A percentile compares a stretch with the other conserved stretches of the same genome.
phyloP scores from a whole-genome alignment of 164 flowering plant genomes.

The Aristolochia californica region DNA sequence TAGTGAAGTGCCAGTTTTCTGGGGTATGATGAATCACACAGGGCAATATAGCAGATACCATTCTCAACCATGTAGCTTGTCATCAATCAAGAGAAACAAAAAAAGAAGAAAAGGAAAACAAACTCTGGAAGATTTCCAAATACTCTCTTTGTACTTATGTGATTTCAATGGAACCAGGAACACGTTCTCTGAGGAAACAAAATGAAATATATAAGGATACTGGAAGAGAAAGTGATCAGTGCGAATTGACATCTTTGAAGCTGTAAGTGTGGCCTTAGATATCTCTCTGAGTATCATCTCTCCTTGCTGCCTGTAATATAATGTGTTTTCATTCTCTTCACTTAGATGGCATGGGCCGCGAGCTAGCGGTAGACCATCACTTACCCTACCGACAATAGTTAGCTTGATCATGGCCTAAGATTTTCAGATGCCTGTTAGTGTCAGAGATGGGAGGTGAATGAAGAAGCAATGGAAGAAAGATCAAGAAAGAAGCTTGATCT shows the following conservation, averaged over 20 bases:
- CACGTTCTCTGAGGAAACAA: neutral
- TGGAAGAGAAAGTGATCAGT: constrained; percentile 29
- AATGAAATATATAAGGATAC: constrained; percentile 22
- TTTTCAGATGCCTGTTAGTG: too few relatives aligned
- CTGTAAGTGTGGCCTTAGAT: constrained; percentile 23
- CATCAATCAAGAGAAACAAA: neutral
- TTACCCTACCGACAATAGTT: constrained; percentile 41
- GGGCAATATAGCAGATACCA: constrained; percentile 35
- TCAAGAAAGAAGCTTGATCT: too few relatives aligned
- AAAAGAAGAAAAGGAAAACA: too few relatives aligned
- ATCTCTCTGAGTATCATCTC: constrained; percentile 39
- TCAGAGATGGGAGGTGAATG: too few relatives aligned
- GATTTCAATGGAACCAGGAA: neutral
- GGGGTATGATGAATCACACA: constrained; percentile 43
- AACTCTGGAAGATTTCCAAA: neutral
- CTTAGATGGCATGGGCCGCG: constrained; percentile 20
- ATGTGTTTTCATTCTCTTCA: constrained; percentile 19
- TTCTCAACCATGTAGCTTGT: constrained; percentile 34
- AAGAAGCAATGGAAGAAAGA: too few relatives aligned
- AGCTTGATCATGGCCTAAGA: constrained; percentile 31
- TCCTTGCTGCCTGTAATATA: constrained; percentile 38
- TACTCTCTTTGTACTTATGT: neutral
- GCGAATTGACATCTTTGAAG: constrained; percentile 33
- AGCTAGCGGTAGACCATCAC: constrained; percentile 42
- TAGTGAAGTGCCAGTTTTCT: constrained; percentile 40